Evolutionary conservation across 192 early-diverging fungal species (phyloP).

Genomic region (Backusella luteola): DNA sequence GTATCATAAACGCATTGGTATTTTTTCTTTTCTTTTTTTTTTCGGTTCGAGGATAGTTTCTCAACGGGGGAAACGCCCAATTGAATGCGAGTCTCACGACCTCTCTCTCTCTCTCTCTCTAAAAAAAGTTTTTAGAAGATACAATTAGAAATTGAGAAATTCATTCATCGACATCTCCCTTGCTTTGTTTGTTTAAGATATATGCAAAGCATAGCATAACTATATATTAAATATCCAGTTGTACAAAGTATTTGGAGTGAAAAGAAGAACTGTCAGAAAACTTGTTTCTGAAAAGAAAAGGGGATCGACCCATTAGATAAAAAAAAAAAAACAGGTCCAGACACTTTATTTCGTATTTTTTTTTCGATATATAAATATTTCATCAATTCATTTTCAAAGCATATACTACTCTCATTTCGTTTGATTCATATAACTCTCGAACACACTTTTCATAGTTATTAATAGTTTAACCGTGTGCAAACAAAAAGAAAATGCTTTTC

Average conservation of each 20-base stretch:
- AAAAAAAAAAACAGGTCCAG: no score
- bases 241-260: background rate
- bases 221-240: background rate
- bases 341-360: background rate
- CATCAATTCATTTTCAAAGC: no score
- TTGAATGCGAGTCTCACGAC: no score
- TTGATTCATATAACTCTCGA: no score
- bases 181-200: background rate
- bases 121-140: background rate
- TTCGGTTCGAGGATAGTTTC: background rate
- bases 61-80: no score
- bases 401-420: no score
- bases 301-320: background rate
- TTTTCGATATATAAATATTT: background rate
- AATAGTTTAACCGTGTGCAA: background rate
- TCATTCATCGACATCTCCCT: background rate
- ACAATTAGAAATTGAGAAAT: background rate
- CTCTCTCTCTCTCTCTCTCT: no score
- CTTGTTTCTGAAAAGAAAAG: background rate
- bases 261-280: background rate
- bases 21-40: background rate
- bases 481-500: background rate
- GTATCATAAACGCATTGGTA: conserved; percentile 67
- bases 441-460: background rate
- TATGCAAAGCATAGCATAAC: background rate